phyloP scores from a whole-genome alignment of 1,139 yeast species.

The Insectozyma bohioensis region DNA sequence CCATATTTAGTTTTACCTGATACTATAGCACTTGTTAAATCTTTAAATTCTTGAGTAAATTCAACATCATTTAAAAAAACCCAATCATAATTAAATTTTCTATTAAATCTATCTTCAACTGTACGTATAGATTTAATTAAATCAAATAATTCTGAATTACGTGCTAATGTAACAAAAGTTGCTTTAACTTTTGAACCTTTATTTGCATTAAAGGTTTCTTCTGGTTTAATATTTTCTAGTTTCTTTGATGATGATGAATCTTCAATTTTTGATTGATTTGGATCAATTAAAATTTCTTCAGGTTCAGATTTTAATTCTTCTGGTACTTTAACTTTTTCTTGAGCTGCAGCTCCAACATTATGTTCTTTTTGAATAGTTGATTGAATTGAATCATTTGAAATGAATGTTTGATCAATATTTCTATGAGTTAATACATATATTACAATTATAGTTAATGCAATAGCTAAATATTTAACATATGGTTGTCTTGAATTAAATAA shows the following conservation, averaged over 20 bases:
- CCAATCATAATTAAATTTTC: constrained; percentile 73
- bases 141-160: constrained; percentile 63
- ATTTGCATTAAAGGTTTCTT: constrained; percentile 2
- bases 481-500: constrained; percentile 10
- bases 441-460: constrained; percentile 9
- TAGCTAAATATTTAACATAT: constrained; percentile 12
- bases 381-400: constrained; percentile 1
- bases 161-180: constrained; percentile 57
- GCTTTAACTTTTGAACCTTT: constrained; percentile 47
- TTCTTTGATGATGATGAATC: constrained; percentile 1
- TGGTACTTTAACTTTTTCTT: constrained; percentile 8
- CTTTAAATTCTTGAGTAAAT: constrained; percentile 57
- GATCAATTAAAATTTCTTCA: constrained; percentile 3
- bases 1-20: constrained; percentile 68
- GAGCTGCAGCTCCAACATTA: background rate
- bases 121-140: constrained; percentile 66
- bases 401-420: background rate
- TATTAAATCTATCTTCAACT: constrained; percentile 72
- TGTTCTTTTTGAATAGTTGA: constrained; percentile 3
- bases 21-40: constrained; percentile 45
- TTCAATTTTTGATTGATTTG: constrained; percentile 4
- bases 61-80: constrained; percentile 70
- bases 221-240: background rate
- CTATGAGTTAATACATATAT: constrained; percentile 11
- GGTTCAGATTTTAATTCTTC: constrained; percentile 7